Percentiles rank a stretch among this genome's conserved stretches.
These are phyloP conservation scores for Trichoderma pleuroti DNA, from an alignment of 2,329 filamentous ascomycete genomes.

Conservation along the genomic window DNA sequence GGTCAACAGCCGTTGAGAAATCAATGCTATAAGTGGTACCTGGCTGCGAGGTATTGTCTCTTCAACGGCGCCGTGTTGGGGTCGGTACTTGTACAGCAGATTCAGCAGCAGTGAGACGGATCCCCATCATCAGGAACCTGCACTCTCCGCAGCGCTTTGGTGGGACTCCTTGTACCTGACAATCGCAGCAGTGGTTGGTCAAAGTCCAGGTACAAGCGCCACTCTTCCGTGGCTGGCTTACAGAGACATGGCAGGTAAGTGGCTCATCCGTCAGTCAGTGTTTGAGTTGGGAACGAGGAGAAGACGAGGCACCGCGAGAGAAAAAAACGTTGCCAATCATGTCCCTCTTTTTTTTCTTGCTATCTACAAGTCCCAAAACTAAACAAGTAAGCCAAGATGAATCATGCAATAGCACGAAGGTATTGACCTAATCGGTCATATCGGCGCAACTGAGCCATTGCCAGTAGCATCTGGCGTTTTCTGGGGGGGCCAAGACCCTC, in stretches of 20 bases:
- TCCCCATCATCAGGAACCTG: slow-evolving; percentile 3
- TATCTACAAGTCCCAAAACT: background rate
- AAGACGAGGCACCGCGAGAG: background rate
- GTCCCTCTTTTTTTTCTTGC: background rate
- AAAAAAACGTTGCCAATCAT: background rate
- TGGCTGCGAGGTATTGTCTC: background rate
- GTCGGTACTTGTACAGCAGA: background rate
- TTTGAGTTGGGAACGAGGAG: background rate
- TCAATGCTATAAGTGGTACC: background rate
- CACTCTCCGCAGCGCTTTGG: background rate
- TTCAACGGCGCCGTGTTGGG: background rate
- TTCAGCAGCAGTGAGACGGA: slow-evolving; percentile 9
- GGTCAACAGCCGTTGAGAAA: no score
- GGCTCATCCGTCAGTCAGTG: background rate
- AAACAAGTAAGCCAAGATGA: background rate
- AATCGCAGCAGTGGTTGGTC: background rate
- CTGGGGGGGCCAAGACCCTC: background rate
- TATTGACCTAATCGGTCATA: slow-evolving; percentile 1
- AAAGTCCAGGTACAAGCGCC: background rate
- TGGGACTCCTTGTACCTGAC: background rate
- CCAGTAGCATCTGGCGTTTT: background rate
- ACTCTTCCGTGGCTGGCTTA: background rate
- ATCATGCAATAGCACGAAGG: slow-evolving; percentile 3
- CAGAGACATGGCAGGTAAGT: background rate
- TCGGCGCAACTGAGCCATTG: background rate